Evolutionary conservation across 2,329 filamentous ascomycete genomes (phyloP), one percentile per base, ranked within the genome.

Genomic region (Fusarium musae): DNA sequence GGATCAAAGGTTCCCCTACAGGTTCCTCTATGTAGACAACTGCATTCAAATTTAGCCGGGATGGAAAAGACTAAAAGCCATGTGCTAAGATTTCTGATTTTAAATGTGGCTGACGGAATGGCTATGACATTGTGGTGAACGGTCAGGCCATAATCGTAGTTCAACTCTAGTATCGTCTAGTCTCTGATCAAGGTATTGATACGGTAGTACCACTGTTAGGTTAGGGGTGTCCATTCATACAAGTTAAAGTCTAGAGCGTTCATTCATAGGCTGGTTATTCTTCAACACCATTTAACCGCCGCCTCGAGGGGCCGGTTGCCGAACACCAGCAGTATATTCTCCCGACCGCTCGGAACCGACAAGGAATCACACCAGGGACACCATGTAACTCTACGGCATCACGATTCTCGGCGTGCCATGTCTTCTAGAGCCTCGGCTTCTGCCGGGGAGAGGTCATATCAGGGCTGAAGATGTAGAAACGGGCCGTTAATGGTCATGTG

Each of bases 41-140:
- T 30, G 43, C 26, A 44, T 53, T 58, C 12, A 26, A 17, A 63
- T 74, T 74, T 64, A 73, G 42, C 70, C 70, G 70, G 53, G 47
- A 34, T 50, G n/a, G 11, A 40, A 42, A 59, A 34, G n/a, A 21
- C 17, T 13, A 21, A 23, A 39, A 21, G 5, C 17, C 40, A 59
- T 28, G 9, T 43, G 40, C 49, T 39, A 40, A 52, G 36, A 21
- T 40, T 12, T 26, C 30, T 58, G 39, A 47, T 23, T 50, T 39
- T 42, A 59, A 40, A 56, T 69, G 50, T 50, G 69, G 56, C 63
- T 58, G 36, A 43, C 43, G 23, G 47, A 36, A 46, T 34, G 36
- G 42, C 56, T 43, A 59, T 23, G 59, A 42, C 37, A 56, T 32
- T 36, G 34, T 34, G 32, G 37, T 57, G 58, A 53, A 59, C 49